phyloP scores from a whole-genome alignment of 768 basidiomycete species.

The Filobasidium wieringae region DNA sequence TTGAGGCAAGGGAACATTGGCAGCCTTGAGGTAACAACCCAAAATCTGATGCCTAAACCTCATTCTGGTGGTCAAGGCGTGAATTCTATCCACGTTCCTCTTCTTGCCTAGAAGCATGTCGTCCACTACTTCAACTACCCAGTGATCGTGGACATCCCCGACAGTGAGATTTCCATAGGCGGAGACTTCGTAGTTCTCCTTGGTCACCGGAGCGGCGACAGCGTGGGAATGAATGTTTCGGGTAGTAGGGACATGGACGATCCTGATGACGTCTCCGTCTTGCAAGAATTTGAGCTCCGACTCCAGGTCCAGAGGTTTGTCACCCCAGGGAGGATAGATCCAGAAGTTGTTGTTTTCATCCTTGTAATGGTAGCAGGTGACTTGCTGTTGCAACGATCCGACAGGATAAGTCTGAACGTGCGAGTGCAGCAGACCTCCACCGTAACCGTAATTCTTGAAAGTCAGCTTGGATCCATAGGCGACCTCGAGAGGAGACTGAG shows the following conservation, averaged over 20 bases:
- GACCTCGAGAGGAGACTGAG: slow-evolving; percentile 78
- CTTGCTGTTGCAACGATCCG: slow-evolving; percentile 87
- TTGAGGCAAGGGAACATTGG: slow-evolving; percentile 78
- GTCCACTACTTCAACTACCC: slow-evolving; percentile 87
- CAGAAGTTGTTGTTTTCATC: slow-evolving; percentile 92
- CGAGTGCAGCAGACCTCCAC: slow-evolving; percentile 90
- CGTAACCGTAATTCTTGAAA: slow-evolving; percentile 94
- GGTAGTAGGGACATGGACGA: slow-evolving; percentile 68
- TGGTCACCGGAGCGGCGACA: slow-evolving; percentile 75
- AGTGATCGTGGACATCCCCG: slow-evolving; percentile 80
- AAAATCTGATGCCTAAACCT: slow-evolving; percentile 64
- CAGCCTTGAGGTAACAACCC: slow-evolving; percentile 81
- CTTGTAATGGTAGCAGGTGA: slow-evolving; percentile 99
- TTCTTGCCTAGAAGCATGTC: slow-evolving; percentile 56
- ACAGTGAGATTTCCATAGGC: slow-evolving; percentile 83
- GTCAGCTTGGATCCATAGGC: slow-evolving; percentile 84
- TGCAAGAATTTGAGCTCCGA: slow-evolving; percentile 53
- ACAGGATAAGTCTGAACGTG: slow-evolving; percentile 90
- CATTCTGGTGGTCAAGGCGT: slow-evolving; percentile 80
- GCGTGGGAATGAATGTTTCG: slow-evolving; percentile 88
- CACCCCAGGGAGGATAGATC: slow-evolving; percentile 69
- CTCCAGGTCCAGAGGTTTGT: slow-evolving; percentile 54
- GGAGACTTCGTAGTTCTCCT: slow-evolving; percentile 80
- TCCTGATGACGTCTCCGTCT: slow-evolving; percentile 65
- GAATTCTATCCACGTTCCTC: slow-evolving; percentile 53